Evolutionary conservation across 306 rosid species (phyloP), one percentile per base, ranked within the genome.

Genomic region (Trifolium repens): DNA sequence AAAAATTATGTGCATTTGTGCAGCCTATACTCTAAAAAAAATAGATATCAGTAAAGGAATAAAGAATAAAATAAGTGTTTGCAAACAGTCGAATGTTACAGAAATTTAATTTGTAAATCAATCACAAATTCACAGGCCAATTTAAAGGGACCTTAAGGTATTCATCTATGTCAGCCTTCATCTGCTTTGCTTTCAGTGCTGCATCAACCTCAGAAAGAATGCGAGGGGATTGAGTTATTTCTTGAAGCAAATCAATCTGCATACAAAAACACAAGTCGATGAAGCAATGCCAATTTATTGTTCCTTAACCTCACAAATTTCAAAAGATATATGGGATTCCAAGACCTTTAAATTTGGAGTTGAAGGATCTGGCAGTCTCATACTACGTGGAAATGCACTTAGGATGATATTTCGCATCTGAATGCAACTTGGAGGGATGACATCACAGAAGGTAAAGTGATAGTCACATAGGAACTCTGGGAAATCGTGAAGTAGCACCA

Each of bases 321-420:
- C 34, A 30, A 8, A 19, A 84, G 64, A 57, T 15, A 62, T 3
- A 39, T 3, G 30, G 55, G 15, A 50, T 50, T 83, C 44, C 44
- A 34, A 70, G 34, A 96, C 99, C 97, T 96, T 96, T 67, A 96
- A 75, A 72, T 92, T 92, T 3, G 99, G 98, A 46, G 98, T 92
- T 49, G 96, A 92, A 62, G 97, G 97, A 87, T 92, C 98, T 14
- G 99, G 98, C 49, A 96, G 87, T 87, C 99, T 92, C 98, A 96
- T 96, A 75, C 90, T 96, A 57, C 94, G 97, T 5, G 99, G 98
- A 83, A 96, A 92, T 63, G 99, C 99, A 85, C 99, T 96, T 53
- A 96, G 88, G 77, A 96, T 92, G 63, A 96, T 96, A 81, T 92
- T 96, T 62, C 99, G 88, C 98, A 92, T 96, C 83, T 96, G 98